These are phyloP conservation scores for Herpotrichia juniperi DNA, from an alignment of 2,329 filamentous ascomycete genomes.

Conservation along the genomic window DNA sequence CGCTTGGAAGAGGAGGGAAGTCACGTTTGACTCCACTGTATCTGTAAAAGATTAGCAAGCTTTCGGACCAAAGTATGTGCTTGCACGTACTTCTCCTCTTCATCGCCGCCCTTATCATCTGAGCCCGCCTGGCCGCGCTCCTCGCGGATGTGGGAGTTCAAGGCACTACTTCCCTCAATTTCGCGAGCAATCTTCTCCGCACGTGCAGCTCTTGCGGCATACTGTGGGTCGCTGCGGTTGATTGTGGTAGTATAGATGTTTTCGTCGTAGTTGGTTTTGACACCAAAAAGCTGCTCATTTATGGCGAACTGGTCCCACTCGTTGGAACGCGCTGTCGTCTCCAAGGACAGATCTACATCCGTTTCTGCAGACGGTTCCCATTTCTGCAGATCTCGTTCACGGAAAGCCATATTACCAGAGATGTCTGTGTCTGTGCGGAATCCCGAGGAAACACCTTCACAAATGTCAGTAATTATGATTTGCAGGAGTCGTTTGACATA, in stretches of 20 bases:
- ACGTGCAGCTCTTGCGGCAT: slow-evolving; percentile 75
- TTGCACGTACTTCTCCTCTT: slow-evolving; percentile 82
- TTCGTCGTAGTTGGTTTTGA: slow-evolving; percentile 91
- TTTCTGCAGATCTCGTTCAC: slow-evolving; percentile 77
- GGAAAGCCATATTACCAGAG: slow-evolving; percentile 71
- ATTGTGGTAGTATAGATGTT: slow-evolving; percentile 93
- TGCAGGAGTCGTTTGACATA: slow-evolving; percentile 40
- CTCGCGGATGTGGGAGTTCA: slow-evolving; percentile 85
- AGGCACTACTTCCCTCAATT: slow-evolving; percentile 77
- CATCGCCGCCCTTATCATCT: slow-evolving; percentile 73
- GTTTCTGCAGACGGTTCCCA: slow-evolving; percentile 75
- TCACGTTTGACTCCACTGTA: slow-evolving; percentile 89
- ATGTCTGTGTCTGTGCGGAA: slow-evolving; percentile 93
- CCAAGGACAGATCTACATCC: slow-evolving; percentile 72
- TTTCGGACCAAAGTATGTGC: neutral
- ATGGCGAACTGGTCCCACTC: slow-evolving; percentile 93
- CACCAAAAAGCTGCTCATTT: slow-evolving; percentile 85
- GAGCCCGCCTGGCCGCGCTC: slow-evolving; percentile 76
- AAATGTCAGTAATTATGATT: slow-evolving; percentile 4
- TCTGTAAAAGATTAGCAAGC: slow-evolving; percentile 50
- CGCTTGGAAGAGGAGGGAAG: slow-evolving; percentile 69
- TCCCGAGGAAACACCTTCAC: slow-evolving; percentile 46
- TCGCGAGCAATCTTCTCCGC: slow-evolving; percentile 84
- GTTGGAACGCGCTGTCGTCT: slow-evolving; percentile 52
- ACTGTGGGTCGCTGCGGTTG: slow-evolving; percentile 81